Evolutionary conservation across 2,329 filamentous ascomycete genomes (phyloP), one percentile per base, ranked within the genome.

Genomic region (Calonectria pteridis): DNA sequence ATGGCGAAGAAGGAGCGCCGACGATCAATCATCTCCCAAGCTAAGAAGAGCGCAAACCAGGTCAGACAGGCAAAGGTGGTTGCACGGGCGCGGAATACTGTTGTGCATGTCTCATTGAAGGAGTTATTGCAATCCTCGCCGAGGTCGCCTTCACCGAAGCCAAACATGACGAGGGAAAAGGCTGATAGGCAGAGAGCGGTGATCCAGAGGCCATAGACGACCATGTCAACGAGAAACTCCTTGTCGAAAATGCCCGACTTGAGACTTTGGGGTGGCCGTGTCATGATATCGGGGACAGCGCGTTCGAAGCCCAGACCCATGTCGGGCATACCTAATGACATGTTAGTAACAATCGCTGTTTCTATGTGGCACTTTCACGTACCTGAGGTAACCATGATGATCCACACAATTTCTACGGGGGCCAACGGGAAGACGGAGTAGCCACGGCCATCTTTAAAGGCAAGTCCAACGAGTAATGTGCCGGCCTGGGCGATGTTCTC

Each of bases 321-420:
- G 75, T 94, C 93, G 4, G 93, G 93, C 79, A 94, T 88, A 58
- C 91, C 40, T 46, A 20, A 20, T 40, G 20, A 7, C 20, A 20
- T 20, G 11, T 46, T 46, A 46, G 40, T 20, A 10, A 46, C 7
- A 16, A 7, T 46, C 20, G 4, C 9, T 23, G 40, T 23, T 1
- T 46, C 9, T 7, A 11, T 6, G 2, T n/a, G 40, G 20, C 3
- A 11, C 20, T 1, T 46, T 7, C 11, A 46, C 79, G 94, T 88
- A 62, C 91, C 91, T 33, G 92, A 94, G 0, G 93, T 95, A 69
- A 95, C 89, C 93, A 95, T 94, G 79, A 94, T 95, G 75, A 95
- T 92, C 93, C 93, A 95, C 49, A 95, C 87, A 75, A 95, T 94
- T 77, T 95, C 91, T 18, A 95, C 91, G 0, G 93, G 93, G 0